phyloP scores from a whole-genome alignment of 495 filamentous ascomycete species.

The Cudoniella acicularis region DNA sequence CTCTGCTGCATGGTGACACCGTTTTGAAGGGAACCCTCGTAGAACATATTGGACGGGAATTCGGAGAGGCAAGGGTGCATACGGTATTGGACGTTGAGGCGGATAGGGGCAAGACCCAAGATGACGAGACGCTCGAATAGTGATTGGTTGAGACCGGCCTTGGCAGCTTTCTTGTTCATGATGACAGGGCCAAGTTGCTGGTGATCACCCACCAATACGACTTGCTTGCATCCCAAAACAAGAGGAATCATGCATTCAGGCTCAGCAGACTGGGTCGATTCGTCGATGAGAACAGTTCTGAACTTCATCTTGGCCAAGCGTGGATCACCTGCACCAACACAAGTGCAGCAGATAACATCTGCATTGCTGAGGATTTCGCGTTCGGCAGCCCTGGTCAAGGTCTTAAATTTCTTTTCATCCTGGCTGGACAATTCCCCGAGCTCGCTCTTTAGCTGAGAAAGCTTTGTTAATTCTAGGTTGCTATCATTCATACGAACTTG shows the following conservation, averaged over 20 bases:
- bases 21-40: conserved; percentile 96
- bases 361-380: conserved; percentile 93
- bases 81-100: conserved; percentile 95
- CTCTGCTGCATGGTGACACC: conserved; percentile 88
- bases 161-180: conserved; percentile 99
- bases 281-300: conserved; percentile 95
- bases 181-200: conserved; percentile 98
- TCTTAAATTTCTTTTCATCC: conserved; percentile 98
- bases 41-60: conserved; percentile 99
- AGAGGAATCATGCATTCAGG: conserved; percentile 99
- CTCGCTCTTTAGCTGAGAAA: conserved; percentile 87
- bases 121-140: conserved; percentile 96
- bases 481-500: conserved; percentile 97
- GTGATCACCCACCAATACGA: conserved; percentile 96
- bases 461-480: conserved; percentile 87
- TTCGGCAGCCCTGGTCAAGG: conserved; percentile 88
- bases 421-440: conserved; percentile 90
- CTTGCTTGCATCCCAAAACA: conserved; percentile 96
- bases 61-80: conserved; percentile 99
- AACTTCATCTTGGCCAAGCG: conserved; percentile 95
- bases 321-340: conserved; percentile 95
- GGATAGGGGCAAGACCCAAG: conserved; percentile 85
- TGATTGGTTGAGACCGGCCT: conserved; percentile 94
- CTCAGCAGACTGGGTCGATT: conserved; percentile 98
- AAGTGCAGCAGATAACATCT: conserved; percentile 99